phyloP scores from a whole-genome alignment of 805 yeast genomes.

The Saccharomycopsis capsularis region DNA sequence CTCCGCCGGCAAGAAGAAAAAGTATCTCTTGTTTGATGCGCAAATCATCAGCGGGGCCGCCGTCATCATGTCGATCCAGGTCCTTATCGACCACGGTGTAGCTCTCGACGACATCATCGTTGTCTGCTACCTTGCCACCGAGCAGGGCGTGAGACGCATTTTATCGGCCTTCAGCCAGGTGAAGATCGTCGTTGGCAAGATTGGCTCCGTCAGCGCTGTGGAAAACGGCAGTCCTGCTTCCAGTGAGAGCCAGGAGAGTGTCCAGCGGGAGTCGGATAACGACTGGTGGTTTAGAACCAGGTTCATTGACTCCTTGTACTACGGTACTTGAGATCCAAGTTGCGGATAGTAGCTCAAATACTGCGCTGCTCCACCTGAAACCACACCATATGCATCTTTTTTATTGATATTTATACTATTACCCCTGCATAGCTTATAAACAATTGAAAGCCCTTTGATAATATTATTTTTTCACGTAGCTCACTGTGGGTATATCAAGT shows the following conservation, averaged over 20 bases:
- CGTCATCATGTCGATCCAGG: conserved; percentile 88
- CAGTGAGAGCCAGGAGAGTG: conserved; percentile 13
- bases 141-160: conserved; percentile 67
- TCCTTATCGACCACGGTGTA: conserved; percentile 75
- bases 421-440: too few species aligned
- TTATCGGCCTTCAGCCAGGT: conserved; percentile 67
- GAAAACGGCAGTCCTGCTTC: conserved; percentile 17
- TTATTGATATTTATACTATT: too few species aligned
- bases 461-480: too few species aligned
- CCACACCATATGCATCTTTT: too few species aligned
- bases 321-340: conserved; percentile 58
- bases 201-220: conserved; percentile 37
- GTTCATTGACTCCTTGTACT: conserved; percentile 69
- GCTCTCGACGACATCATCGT: conserved; percentile 53
- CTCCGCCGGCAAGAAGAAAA: conserved; percentile 25
- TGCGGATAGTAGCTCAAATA: too few species aligned
- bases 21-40: conserved; percentile 72
- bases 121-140: conserved; percentile 70
- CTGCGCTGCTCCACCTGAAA: too few species aligned
- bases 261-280: conserved; percentile 38
- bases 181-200: conserved; percentile 59
- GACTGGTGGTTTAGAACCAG: conserved; percentile 60
- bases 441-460: too few species aligned
- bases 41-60: conserved; percentile 92
- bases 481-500: too few species aligned